Percentiles rank a stretch among this genome's conserved stretches.
Evolutionary conservation across 2,329 filamentous ascomycete species (phyloP).

Genomic region (Fusarium pseudoanthophilum): DNA sequence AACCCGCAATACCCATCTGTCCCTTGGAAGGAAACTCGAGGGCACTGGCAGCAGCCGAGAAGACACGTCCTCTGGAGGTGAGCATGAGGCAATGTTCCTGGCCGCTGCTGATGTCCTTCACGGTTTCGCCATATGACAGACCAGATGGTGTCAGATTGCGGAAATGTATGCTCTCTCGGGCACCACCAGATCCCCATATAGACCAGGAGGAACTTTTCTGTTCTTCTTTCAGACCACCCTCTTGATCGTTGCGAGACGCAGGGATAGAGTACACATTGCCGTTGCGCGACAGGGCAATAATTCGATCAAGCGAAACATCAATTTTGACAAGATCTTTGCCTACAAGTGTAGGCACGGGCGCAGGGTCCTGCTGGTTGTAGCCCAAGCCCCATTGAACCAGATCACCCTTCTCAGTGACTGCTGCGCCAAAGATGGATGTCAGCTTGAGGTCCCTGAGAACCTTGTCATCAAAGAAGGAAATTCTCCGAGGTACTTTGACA

Average conservation of each 20-base stretch:
- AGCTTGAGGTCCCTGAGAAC: slow-evolving; percentile 89
- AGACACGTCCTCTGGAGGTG: slow-evolving; percentile 86
- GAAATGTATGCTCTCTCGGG: slow-evolving; percentile 68
- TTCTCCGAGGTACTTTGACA: slow-evolving; percentile 82
- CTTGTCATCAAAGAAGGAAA: slow-evolving; percentile 85
- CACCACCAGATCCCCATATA: slow-evolving; percentile 66
- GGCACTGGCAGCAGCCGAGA: slow-evolving; percentile 84
- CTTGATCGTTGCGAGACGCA: slow-evolving; percentile 77
- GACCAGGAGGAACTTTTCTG: slow-evolving; percentile 73
- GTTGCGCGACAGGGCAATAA: slow-evolving; percentile 79
- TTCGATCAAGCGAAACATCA: slow-evolving; percentile 81
- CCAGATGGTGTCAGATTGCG: slow-evolving; percentile 74
- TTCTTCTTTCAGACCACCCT: slow-evolving; percentile 68
- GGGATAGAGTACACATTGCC: slow-evolving; percentile 89
- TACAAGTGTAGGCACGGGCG: slow-evolving; percentile 76
- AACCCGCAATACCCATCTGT: slow-evolving; percentile 85
- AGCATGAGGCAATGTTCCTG: slow-evolving; percentile 88
- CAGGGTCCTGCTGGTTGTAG: slow-evolving; percentile 72
- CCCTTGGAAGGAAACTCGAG: slow-evolving; percentile 83
- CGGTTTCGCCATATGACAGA: slow-evolving; percentile 75
- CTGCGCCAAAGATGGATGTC: slow-evolving; percentile 82
- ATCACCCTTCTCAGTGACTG: slow-evolving; percentile 88
- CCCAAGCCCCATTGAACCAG: slow-evolving; percentile 90
- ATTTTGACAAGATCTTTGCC: slow-evolving; percentile 85
- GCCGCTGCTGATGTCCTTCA: slow-evolving; percentile 80